These are phyloP conservation scores for Anisogramma anomala DNA, from an alignment of 2,329 filamentous ascomycete species.

Conservation along the genomic window DNA sequence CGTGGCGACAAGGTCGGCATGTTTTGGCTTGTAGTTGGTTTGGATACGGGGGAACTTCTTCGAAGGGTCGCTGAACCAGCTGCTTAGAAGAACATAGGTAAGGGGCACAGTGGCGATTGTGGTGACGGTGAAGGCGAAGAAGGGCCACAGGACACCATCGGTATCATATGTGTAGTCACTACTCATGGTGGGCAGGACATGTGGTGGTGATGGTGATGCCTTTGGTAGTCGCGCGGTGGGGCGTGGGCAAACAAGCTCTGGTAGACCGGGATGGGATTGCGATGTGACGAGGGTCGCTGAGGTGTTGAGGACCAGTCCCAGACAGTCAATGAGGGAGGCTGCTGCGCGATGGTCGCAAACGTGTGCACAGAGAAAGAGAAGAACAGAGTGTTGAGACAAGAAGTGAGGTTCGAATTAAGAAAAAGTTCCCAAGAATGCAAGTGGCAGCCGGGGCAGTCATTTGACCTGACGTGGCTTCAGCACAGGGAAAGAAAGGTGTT, in stretches of 20 bases:
- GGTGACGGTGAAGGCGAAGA: conserved; percentile 89
- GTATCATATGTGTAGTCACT: conserved; percentile 92
- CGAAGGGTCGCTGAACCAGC: conserved; percentile 58
- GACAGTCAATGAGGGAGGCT: conserved; percentile 2
- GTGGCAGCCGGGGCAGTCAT: no score
- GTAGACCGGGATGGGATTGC: neutral
- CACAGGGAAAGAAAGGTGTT: no score
- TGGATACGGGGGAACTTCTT: conserved; percentile 73
- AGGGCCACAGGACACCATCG: conserved; percentile 96
- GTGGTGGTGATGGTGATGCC: conserved; percentile 4
- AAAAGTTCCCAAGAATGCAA: no score
- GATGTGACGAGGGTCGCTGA: neutral
- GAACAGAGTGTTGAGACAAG: neutral
- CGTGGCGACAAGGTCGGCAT: conserved; percentile 72
- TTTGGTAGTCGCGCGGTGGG: no score
- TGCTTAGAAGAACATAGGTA: conserved; percentile 76
- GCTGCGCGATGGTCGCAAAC: neutral
- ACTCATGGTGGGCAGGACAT: conserved; percentile 52
- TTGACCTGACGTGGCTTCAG: no score
- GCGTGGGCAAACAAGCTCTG: neutral
- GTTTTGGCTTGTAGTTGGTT: conserved; percentile 66
- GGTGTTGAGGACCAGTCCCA: neutral
- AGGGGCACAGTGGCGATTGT: conserved; percentile 80
- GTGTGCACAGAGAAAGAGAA: neutral
- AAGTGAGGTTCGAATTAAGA: no score